Conservation (phyloP, 225 moss, liverwort and hornwort species). For the Takakia lepidozioides region DNA sequence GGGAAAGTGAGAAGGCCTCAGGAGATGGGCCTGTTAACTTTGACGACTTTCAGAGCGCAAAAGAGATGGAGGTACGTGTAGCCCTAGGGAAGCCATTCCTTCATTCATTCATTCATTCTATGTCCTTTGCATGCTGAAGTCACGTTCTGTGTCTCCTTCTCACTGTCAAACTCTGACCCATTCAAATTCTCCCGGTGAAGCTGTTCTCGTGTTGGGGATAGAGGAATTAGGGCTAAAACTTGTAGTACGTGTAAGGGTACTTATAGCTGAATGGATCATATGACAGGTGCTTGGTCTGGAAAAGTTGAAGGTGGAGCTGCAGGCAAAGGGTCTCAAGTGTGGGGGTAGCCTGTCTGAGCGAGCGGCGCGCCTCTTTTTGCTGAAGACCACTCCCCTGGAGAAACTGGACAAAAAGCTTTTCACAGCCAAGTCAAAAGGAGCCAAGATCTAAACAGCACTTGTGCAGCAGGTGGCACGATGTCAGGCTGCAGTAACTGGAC, state of each 20-base stretch:
- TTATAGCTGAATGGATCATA: too few relatives aligned
- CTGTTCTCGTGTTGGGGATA: neutral
- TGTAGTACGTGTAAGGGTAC: neutral
- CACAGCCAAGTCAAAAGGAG: neutral
- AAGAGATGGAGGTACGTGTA: slow-evolving; percentile 39
- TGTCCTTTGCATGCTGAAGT: neutral
- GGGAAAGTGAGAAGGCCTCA: slow-evolving; percentile 1
- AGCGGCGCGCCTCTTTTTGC: slow-evolving; percentile 25
- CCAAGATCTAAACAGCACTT: too few relatives aligned
- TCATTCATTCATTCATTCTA: too few relatives aligned
- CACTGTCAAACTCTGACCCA: too few relatives aligned
- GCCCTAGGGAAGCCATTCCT: neutral
- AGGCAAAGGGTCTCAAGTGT: slow-evolving; percentile 48
- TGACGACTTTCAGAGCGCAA: slow-evolving; percentile 27
- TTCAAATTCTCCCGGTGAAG: too few relatives aligned
- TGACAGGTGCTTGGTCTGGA: slow-evolving; percentile 61
- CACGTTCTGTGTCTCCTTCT: too few relatives aligned
- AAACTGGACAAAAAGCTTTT: slow-evolving; percentile 28
- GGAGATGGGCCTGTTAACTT: slow-evolving; percentile 30
- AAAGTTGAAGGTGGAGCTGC: slow-evolving; percentile 66
- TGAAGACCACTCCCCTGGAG: slow-evolving; percentile 23
- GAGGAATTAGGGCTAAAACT: neutral
- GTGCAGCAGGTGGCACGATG: too few relatives aligned
- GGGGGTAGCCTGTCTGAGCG: slow-evolving; percentile 49
- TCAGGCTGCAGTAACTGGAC: too few relatives aligned